These are phyloP conservation scores for Debaryomyces hansenii DNA, from an alignment of 805 yeast species.

Conservation along the genomic window DNA sequence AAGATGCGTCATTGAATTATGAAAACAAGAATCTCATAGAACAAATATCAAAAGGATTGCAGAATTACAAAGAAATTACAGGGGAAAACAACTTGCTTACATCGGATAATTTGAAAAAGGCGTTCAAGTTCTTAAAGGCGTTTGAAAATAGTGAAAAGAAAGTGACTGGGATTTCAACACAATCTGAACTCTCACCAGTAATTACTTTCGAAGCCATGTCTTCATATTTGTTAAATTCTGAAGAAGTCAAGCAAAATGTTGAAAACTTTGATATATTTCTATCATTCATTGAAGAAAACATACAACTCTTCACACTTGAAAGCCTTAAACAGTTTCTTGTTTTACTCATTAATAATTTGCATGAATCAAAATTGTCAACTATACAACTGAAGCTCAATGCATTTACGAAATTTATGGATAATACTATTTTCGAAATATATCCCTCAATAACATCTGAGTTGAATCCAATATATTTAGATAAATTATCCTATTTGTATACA, in stretches of 20 bases:
- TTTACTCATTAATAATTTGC: slow-evolving; percentile 12
- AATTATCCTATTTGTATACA: slow-evolving; percentile 20
- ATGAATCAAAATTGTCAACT: slow-evolving; percentile 9
- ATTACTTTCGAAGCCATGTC: slow-evolving; percentile 14
- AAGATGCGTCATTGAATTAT: slow-evolving; percentile 12
- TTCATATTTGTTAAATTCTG: slow-evolving; percentile 6
- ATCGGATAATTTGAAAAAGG: slow-evolving; percentile 7
- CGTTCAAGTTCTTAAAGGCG: slow-evolving; percentile 12
- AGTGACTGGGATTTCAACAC: slow-evolving; percentile 10
- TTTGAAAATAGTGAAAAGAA: slow-evolving; percentile 15
- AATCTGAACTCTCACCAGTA: slow-evolving; percentile 6
- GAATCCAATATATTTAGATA: slow-evolving; percentile 20
- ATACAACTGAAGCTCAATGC: slow-evolving; percentile 8
- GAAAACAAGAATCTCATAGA: slow-evolving; percentile 5
- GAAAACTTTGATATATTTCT: slow-evolving; percentile 13
- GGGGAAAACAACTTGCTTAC: slow-evolving; percentile 5
- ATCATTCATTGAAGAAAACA: slow-evolving; percentile 9
- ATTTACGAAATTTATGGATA: slow-evolving; percentile 9
- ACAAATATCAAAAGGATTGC: background rate
- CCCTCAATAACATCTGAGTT: slow-evolving; percentile 14
- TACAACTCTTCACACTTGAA: slow-evolving; percentile 10
- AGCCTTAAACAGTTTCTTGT: slow-evolving; percentile 12
- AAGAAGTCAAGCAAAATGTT: slow-evolving; percentile 2
- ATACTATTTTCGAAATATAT: slow-evolving; percentile 8
- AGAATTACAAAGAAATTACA: background rate